Evolutionary conservation across 1,284 basidiomycete species (phyloP).

Genomic region (Moesziomyces sp.): DNA sequence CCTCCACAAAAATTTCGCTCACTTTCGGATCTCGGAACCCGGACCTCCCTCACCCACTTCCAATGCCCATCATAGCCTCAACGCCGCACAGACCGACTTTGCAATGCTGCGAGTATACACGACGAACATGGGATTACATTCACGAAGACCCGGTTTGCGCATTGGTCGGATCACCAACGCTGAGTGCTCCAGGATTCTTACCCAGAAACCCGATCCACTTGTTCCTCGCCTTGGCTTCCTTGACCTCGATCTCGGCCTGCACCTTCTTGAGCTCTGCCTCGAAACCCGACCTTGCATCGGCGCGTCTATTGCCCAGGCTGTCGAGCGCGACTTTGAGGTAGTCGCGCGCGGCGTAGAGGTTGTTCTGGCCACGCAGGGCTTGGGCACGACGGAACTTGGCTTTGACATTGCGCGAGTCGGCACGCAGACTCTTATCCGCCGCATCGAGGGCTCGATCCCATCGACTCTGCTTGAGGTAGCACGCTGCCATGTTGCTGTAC

Average conservation of each 20-base stretch:
- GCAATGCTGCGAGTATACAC: too few species aligned
- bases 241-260: constrained; percentile 15
- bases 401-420: constrained; percentile 24
- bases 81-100: too few species aligned
- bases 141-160: too few species aligned
- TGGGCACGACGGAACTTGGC: constrained; percentile 29
- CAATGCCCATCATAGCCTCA: too few species aligned
- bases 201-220: constrained; percentile 38
- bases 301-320: not conserved
- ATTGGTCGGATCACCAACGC: too few species aligned
- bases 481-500: constrained; percentile 33
- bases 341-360: constrained; percentile 15
- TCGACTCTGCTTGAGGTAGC: constrained; percentile 28
- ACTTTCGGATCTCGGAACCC: too few species aligned
- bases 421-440: constrained; percentile 23
- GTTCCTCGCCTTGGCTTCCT: constrained; percentile 13
- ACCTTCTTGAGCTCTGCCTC: constrained; percentile 14
- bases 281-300: constrained; percentile 7
- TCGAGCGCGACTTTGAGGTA: constrained; percentile 4
- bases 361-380: constrained; percentile 9
- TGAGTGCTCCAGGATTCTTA: constrained; percentile 6
- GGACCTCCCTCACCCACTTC: too few species aligned
- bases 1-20: too few species aligned
- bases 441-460: constrained; percentile 12
- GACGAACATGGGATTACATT: too few species aligned